These are phyloP conservation scores for Metschnikowia arizonensis DNA, from an alignment of 805 yeast genomes.

Conservation along the genomic window DNA sequence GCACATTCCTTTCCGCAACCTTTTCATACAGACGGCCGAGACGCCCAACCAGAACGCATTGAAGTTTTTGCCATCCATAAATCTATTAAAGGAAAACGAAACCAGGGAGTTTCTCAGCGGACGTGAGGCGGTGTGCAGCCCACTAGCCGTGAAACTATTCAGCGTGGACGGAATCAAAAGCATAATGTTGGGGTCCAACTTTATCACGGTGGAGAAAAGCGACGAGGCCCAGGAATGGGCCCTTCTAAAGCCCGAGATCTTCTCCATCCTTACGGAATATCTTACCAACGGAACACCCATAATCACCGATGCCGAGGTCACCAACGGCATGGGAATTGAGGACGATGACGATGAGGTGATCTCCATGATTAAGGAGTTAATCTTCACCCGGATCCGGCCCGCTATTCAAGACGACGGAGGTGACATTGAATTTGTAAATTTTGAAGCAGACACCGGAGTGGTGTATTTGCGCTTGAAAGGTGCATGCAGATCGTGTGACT, in stretches of 20 bases:
- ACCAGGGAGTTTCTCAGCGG: constrained; percentile 73
- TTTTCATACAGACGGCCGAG: constrained; percentile 76
- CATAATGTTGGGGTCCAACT: constrained; percentile 77
- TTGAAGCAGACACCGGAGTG: constrained; percentile 50
- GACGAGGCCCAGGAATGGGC: constrained; percentile 52
- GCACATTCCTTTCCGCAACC: constrained; percentile 8
- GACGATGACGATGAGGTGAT: constrained; percentile 68
- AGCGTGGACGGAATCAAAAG: constrained; percentile 71
- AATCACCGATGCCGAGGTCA: constrained; percentile 26
- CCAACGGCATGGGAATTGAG: constrained; percentile 39
- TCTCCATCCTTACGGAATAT: constrained; percentile 53
- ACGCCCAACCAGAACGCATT: constrained; percentile 87
- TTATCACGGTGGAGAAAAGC: constrained; percentile 74
- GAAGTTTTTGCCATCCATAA: constrained; percentile 74
- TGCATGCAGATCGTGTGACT: constrained; percentile 70
- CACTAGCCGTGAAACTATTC: constrained; percentile 71
- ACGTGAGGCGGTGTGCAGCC: constrained; percentile 71
- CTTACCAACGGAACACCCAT: constrained; percentile 56
- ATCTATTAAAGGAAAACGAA: constrained; percentile 52
- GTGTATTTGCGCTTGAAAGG: constrained; percentile 60
- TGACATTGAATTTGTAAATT: constrained; percentile 62
- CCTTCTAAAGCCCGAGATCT: constrained; percentile 62
- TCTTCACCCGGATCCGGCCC: constrained; percentile 67
- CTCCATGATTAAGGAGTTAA: constrained; percentile 63
- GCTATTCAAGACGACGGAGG: constrained; percentile 77